Evolutionary conservation across 1,284 basidiomycete species (phyloP), one percentile per base, ranked within the genome.

Genomic region (Austroboletus olivaceoglutinosus): DNA sequence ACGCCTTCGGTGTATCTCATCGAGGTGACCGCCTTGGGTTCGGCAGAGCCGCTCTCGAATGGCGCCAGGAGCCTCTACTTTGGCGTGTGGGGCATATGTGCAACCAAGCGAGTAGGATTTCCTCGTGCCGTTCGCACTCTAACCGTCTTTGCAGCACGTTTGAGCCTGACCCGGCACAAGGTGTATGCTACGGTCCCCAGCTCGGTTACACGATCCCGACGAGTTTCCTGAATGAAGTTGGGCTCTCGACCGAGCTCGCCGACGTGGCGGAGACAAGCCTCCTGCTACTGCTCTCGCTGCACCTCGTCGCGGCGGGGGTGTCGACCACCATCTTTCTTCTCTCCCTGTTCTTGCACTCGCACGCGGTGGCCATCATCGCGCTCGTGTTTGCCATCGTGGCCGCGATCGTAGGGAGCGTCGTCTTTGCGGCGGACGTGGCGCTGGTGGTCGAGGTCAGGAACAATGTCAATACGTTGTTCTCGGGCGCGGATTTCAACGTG

Each of bases 71-170:
- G 76, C 55, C 65, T 89, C 21, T 74, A 79, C 30, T 88, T 89
- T 55, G 87, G 87, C 2, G 82, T 89, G 6, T 90, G 86, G 86
- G 87, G 87, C 2, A 72, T 84, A 38, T 90, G 87, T 67, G 80
- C 81, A 1, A 73, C 70, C 11, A 78, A 76, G 84, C 78, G 41
- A 52, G 62, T 42, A 12, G 18, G 25, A 30, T 16, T 11, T 37
- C 19, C 9, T 19, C 8, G 2, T 18, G 5, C 7, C 21, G 5
- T 22, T 38, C 19, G 15, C 7, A 1, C 12, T 12, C 34, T 55
- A 4, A 62, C 23, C 5, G 2, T 6, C 21, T 18, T 42, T 21
- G 10, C 40, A 68, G 66, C 44, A 0, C 45, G n/a, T 27, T 56
- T 1, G 37, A 58, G 23, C 21, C 54, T 7, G 18, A 15, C 2